phyloP scores from a whole-genome alignment of 2,329 filamentous ascomycete genomes.

The Cladosporium sp. region DNA sequence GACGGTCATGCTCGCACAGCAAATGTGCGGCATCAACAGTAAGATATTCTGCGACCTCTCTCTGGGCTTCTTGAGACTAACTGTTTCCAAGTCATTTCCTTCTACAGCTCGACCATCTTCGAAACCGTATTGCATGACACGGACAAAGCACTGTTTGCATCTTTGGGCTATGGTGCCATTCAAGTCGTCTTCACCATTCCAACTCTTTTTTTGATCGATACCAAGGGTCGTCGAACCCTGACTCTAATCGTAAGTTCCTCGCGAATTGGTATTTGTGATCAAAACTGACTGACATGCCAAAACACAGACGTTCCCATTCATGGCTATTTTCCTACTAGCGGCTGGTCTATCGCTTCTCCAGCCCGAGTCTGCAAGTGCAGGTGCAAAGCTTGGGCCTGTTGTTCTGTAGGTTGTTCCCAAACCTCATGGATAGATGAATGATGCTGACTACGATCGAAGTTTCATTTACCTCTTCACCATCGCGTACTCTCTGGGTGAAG shows the following conservation, averaged over 20 bases:
- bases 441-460: background rate
- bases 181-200: conserved; percentile 45
- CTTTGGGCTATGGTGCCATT: conserved; percentile 42
- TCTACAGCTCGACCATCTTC: conserved; percentile 37
- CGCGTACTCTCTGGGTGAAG: conserved; percentile 45
- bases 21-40: conserved; percentile 34
- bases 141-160: conserved; percentile 36
- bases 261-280: background rate
- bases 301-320: conserved; percentile 41
- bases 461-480: conserved; percentile 51
- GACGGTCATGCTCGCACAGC: conserved; percentile 35
- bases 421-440: no score
- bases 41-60: background rate
- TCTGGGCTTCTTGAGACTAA: background rate
- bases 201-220: conserved; percentile 44
- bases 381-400: conserved; percentile 35
- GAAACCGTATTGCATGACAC: conserved; percentile 33
- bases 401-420: conserved; percentile 30
- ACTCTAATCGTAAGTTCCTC: conserved; percentile 20
- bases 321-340: conserved; percentile 48
- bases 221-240: conserved; percentile 41
- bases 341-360: conserved; percentile 41
- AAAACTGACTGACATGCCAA: conserved; percentile 18
- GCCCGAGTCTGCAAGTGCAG: conserved; percentile 22
- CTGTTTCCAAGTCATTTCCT: conserved; percentile 28